Evolutionary conservation across 352 stramenopile genomes (phyloP).

Genomic region (Globisporangium heterothallicum): DNA sequence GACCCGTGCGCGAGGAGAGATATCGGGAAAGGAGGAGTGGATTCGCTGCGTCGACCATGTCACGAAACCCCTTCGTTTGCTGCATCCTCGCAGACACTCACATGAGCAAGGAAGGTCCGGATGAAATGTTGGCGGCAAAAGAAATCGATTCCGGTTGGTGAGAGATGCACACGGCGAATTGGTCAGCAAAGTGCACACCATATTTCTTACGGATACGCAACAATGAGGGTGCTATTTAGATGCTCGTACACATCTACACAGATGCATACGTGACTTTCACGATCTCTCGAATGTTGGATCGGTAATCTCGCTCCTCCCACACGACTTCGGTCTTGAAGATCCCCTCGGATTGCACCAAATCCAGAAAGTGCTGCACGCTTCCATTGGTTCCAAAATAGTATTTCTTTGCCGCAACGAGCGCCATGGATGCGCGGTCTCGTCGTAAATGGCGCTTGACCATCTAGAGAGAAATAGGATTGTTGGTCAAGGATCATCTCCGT

Average conservation of each 20-base stretch:
- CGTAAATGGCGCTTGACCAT: slow-evolving; percentile 75
- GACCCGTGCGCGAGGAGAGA: background rate
- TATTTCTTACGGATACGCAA: background rate
- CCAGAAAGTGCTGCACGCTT: slow-evolving; percentile 83
- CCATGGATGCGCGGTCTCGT: slow-evolving; percentile 28
- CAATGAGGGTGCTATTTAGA: background rate
- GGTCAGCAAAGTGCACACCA: background rate
- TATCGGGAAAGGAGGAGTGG: background rate
- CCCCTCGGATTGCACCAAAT: slow-evolving; percentile 39
- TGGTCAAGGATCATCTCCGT: too few relatives aligned
- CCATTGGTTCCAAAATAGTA: slow-evolving; percentile 86
- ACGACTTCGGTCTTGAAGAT: slow-evolving; percentile 51
- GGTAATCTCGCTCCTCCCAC: slow-evolving; percentile 62
- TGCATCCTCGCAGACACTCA: too few relatives aligned
- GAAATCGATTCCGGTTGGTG: background rate
- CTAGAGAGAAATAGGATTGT: slow-evolving; percentile 21
- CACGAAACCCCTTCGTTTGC: background rate
- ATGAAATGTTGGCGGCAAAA: background rate
- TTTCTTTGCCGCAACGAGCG: slow-evolving; percentile 77
- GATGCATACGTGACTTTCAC: slow-evolving; percentile 46
- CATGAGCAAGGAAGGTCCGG: too few relatives aligned
- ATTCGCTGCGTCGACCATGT: slow-evolving; percentile 8
- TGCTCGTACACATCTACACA: background rate
- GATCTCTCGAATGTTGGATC: slow-evolving; percentile 83
- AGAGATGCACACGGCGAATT: background rate